phyloP scores from a whole-genome alignment of 2,329 filamentous ascomycete genomes.

The Beauveria pseudobassiana region DNA sequence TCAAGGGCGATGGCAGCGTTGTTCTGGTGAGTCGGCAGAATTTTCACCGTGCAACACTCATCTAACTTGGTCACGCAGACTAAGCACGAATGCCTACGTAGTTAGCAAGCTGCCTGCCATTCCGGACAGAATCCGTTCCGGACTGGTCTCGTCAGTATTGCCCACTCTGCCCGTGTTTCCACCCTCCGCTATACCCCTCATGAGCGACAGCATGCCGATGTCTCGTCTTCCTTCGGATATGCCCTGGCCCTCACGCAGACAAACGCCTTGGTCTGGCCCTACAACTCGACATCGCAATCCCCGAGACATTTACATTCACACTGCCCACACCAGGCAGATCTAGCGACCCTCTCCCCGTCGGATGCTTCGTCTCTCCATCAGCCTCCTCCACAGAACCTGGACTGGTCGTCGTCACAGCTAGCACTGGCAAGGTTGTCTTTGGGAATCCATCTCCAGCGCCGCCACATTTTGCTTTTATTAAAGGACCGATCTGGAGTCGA shows the following conservation, averaged over 20 bases:
- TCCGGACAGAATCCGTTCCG: conserved; percentile 66
- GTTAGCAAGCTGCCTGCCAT: conserved; percentile 79
- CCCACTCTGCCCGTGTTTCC: neutral
- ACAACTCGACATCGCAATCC: conserved; percentile 59
- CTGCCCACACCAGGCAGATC: conserved; percentile 65
- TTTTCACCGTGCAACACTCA: conserved; percentile 13
- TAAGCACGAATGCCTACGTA: conserved; percentile 74
- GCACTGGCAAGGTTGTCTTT: conserved; percentile 79
- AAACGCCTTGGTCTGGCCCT: conserved; percentile 86
- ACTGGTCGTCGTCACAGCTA: conserved; percentile 77
- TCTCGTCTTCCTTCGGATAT: conserved; percentile 61
- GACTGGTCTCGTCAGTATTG: conserved; percentile 53
- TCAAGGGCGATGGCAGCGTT: conserved; percentile 58
- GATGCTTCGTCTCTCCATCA: conserved; percentile 72
- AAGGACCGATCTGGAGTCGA: conserved; percentile 76
- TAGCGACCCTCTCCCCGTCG: conserved; percentile 70
- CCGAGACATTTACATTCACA: conserved; percentile 73
- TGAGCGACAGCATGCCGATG: conserved; percentile 59
- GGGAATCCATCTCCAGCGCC: conserved; percentile 89
- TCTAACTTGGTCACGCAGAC: conserved; percentile 44
- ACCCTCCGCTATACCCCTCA: neutral
- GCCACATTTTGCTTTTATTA: conserved; percentile 73
- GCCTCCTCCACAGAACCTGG: conserved; percentile 75
- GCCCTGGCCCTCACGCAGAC: conserved; percentile 74
- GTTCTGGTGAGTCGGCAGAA: conserved; percentile 47